phyloP scores from a whole-genome alignment of 1,284 basidiomycete genomes.

The Stereum hirsutum region DNA sequence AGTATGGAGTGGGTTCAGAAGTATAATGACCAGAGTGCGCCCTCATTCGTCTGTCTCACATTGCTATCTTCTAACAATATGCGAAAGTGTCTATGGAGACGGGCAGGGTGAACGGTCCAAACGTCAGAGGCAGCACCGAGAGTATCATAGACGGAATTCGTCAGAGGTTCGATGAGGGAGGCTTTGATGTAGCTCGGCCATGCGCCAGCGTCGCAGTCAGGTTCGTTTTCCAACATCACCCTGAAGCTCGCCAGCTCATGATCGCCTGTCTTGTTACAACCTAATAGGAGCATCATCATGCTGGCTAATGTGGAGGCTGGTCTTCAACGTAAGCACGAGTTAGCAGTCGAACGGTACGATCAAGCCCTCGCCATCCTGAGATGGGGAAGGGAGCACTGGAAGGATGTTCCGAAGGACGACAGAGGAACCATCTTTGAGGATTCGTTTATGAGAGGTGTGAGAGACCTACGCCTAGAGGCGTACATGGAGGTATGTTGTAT shows the following conservation, averaged over 20 bases:
- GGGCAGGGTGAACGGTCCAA: not conserved
- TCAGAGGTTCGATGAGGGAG: not conserved
- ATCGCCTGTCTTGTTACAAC: not conserved
- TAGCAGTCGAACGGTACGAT: not conserved
- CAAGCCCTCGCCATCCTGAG: conserved; percentile 4
- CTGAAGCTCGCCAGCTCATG: not conserved
- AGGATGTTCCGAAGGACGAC: conserved; percentile 3
- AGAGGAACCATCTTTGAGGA: conserved; percentile 7
- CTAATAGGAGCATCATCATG: not conserved
- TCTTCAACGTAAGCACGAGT: not conserved
- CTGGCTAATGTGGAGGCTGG: not conserved
- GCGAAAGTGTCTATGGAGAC: not conserved
- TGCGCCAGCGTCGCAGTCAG: conserved; percentile 2
- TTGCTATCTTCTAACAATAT: not conserved
- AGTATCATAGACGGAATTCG: conserved; percentile 1
- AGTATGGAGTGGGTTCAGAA: conserved; percentile 1
- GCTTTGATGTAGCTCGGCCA: conserved; percentile 5
- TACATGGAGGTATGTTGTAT: conserved; percentile 4
- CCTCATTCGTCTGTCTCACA: not conserved
- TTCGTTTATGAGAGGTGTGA: conserved; percentile 4
- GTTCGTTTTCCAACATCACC: not conserved
- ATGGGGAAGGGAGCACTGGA: conserved; percentile 9
- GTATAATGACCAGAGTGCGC: conserved; percentile 1
- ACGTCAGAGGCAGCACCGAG: not conserved
- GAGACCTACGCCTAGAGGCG: conserved; percentile 1